Conservation (phyloP, 2,329 filamentous ascomycete genomes). For the Cladosporium sp. region DNA sequence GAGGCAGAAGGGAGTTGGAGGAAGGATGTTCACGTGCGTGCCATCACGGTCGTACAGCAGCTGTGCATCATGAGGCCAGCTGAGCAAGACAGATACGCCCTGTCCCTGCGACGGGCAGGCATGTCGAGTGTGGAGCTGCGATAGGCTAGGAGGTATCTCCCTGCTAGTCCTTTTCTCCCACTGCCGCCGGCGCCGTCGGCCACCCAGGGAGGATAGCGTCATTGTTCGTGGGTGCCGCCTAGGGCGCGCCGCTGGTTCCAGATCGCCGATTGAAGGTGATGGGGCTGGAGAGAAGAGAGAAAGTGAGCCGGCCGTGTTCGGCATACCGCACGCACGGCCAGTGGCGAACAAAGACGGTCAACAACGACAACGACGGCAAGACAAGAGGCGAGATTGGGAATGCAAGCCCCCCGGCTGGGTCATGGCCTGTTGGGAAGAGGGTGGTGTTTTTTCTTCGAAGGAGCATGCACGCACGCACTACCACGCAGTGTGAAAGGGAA, state of each 20-base stretch:
- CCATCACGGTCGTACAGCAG: slow-evolving; percentile 1
- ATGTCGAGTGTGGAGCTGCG: slow-evolving; percentile 1
- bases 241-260: slow-evolving; percentile 6
- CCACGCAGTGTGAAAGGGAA: too few species aligned
- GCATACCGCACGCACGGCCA: background rate
- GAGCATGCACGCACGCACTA: too few species aligned
- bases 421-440: too few species aligned
- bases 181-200: background rate
- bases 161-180: background rate
- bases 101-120: background rate
- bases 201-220: slow-evolving; percentile 6
- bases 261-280: slow-evolving; percentile 6
- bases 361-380: too few species aligned
- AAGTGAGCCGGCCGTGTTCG: background rate
- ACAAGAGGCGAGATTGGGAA: background rate
- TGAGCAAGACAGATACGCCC: background rate
- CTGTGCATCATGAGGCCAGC: background rate
- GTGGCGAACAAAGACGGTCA: too few species aligned
- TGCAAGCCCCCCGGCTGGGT: too few species aligned
- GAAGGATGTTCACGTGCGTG: slow-evolving; percentile 2
- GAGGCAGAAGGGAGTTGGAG: too few species aligned
- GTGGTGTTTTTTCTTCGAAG: too few species aligned
- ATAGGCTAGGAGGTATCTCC: background rate
- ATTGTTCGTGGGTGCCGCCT: background rate
- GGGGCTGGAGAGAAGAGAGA: background rate